Conservation (phyloP, 495 filamentous ascomycete species). For the Penicillium mononematosum region DNA sequence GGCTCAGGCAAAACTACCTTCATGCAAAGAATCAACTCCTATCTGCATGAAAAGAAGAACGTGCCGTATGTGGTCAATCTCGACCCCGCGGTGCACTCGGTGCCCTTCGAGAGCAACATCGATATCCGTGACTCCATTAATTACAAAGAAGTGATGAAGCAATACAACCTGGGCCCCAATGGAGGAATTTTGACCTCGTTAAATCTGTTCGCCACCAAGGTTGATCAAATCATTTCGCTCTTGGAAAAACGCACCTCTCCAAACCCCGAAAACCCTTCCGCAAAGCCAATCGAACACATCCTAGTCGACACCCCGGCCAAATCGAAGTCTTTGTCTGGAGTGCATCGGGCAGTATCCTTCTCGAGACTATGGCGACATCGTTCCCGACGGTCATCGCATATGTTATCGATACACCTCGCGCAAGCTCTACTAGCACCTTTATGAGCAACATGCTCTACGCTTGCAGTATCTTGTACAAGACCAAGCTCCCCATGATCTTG, state of each 20-base stretch:
- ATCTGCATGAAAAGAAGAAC: conserved; percentile 72
- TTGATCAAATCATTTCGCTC: conserved; percentile 87
- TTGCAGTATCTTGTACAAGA: conserved; percentile 97
- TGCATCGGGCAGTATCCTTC: conserved; percentile 87
- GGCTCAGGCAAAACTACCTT: conserved; percentile 98
- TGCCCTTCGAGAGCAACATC: conserved; percentile 99
- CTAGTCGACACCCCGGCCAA: conserved; percentile 92
- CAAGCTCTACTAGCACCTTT: conserved; percentile 89
- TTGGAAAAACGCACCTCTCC: conserved; percentile 81
- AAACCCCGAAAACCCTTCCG: conserved; percentile 58
- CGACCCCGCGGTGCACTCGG: conserved; percentile 86
- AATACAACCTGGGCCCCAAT: conserved; percentile 97
- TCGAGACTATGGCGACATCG: conserved; percentile 84
- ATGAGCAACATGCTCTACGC: conserved; percentile 99
- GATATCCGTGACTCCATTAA: conserved; percentile 98
- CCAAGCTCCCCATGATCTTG: conserved; percentile 94
- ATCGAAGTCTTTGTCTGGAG: conserved; percentile 99
- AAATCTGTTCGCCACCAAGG: conserved; percentile 95
- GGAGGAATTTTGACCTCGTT: conserved; percentile 95
- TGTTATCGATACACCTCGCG: conserved; percentile 93
- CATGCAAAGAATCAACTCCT: conserved; percentile 93
- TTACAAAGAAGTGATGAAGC: conserved; percentile 99
- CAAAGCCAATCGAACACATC: conserved; percentile 74
- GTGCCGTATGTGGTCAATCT: conserved; percentile 95
- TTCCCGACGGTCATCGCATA: conserved; percentile 98